phyloP scores from a whole-genome alignment of 2,329 filamentous ascomycete species.

The Claviceps sp. region DNA sequence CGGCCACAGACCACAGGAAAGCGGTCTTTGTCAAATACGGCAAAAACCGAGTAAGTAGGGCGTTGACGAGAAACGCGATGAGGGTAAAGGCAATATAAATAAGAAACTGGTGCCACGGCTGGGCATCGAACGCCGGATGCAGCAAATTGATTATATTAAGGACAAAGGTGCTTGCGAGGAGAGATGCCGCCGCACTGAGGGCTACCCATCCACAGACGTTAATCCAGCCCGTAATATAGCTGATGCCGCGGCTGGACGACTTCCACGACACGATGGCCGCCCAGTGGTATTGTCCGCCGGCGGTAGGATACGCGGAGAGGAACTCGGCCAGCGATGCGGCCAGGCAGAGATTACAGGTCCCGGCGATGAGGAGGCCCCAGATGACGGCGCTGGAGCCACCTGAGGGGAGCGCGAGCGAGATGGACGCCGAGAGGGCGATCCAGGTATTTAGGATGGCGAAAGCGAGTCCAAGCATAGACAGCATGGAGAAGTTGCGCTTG shows the following conservation, averaged over 20 bases:
- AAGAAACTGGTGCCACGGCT: conserved; percentile 60
- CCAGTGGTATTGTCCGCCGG: conserved; percentile 59
- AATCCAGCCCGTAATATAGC: conserved; percentile 62
- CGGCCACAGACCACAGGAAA: conserved; percentile 57
- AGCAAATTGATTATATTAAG: conserved; percentile 51
- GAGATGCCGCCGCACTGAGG: conserved; percentile 52
- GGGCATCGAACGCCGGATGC: conserved; percentile 39
- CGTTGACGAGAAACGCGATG: conserved; percentile 49
- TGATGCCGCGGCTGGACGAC: conserved; percentile 46
- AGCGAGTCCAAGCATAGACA: conserved; percentile 34
- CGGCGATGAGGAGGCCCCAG: conserved; percentile 52
- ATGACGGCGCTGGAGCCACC: conserved; percentile 60
- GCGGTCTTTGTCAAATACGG: conserved; percentile 55
- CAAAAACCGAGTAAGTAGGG: conserved; percentile 41
- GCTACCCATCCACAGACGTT: conserved; percentile 61
- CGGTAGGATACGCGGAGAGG: conserved; percentile 47
- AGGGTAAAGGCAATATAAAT: conserved; percentile 55
- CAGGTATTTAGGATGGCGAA: conserved; percentile 38
- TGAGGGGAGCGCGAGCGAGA: conserved; percentile 45
- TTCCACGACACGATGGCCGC: conserved; percentile 51
- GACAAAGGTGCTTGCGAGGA: conserved; percentile 54
- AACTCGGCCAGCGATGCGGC: conserved; percentile 60
- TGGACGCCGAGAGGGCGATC: conserved; percentile 34
- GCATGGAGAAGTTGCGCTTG: conserved; percentile 34
- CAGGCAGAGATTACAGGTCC: conserved; percentile 56